A percentile compares a stretch with the other conserved stretches of the same genome.
phyloP scores from a whole-genome alignment of 805 yeast genomes.

The Ogataea pignaliae region DNA sequence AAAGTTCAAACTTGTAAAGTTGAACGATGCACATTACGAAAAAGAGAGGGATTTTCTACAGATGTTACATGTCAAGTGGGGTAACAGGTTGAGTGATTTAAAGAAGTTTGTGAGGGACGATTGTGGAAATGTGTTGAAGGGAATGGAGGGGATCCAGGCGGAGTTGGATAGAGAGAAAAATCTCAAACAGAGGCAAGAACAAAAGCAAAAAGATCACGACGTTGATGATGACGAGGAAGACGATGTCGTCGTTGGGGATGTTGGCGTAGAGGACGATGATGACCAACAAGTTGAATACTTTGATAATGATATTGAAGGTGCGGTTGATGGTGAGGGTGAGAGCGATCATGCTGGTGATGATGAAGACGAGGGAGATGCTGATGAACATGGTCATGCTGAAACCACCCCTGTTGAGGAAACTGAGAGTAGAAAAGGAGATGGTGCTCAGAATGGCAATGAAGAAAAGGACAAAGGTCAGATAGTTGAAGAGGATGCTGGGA shows the following conservation, averaged over 20 bases:
- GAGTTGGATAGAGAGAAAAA: constrained; percentile 15
- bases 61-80: constrained; percentile 26
- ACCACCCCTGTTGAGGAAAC: too few species aligned
- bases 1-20: constrained; percentile 26
- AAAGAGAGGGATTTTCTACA: constrained; percentile 18
- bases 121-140: constrained; percentile 9
- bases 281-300: constrained; percentile 6
- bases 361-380: too few species aligned
- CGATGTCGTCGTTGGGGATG: constrained; percentile 4
- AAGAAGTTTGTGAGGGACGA: constrained; percentile 21
- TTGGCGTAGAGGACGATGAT: constrained; percentile 12
- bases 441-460: background rate
- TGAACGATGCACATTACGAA: constrained; percentile 24
- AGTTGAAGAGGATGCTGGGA: constrained; percentile 8
- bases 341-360: too few species aligned
- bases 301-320: background rate
- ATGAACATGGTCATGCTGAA: too few species aligned
- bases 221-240: constrained; percentile 12
- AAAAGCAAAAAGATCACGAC: background rate
- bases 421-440: background rate
- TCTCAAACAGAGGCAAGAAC: constrained; percentile 8
- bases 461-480: too few species aligned
- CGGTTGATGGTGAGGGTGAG: too few species aligned
- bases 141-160: constrained; percentile 5
- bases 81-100: constrained; percentile 18